Base-by-base conservation (phyloP, 1,284 basidiomycete genomes). In the Apiotrichum brassicae region DNA sequence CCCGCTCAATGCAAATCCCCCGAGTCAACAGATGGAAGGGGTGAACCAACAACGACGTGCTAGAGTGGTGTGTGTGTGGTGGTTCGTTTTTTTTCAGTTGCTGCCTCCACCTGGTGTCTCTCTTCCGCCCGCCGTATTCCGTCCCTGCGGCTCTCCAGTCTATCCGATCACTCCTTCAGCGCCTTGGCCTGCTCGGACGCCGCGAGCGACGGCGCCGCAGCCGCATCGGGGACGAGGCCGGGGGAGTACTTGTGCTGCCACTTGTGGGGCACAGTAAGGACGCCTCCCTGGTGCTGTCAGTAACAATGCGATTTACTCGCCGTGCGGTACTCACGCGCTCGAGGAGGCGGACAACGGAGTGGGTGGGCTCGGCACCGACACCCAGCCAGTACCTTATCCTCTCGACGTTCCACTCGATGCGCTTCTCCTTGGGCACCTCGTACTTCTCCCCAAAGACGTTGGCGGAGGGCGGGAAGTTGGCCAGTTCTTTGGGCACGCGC, bases 301-400 rank as follows among this genome's bases (percentile, higher is more conserved):
- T 49, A 23, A n/a, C 33, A 7, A 3, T 19, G 20, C 20, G 22
- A 20, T 6, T 32, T 9, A 11, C 19, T 22, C 26, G 4, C 9
- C 9, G 16, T 16, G 33, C 33, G 16, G 9, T 16, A 80, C 87
- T 64, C 66, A 92, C 92, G 76, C 83, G 76, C 67, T 87, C 83
- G 60, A 97, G 73, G 54, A 97, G 63, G 62, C 79, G 84, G 25
- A 86, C 81, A 4, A 87, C 88, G 6, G 84, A 79, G 60, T 82
- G 83, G 41, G 83, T 86, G 0, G 93, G 93, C 59, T 82, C 75
- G 28, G 93, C 93, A 3, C 91, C 93, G 22, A 86, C 81, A 26
- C 77, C 76, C 25, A 97, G 73, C 93, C 93, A 97, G 68, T 91
- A 90, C 53, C 78, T 80, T 72, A 97, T 90, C 67, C 93, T 82